Evolutionary conservation across 495 filamentous ascomycete species (phyloP), one percentile per base, ranked within the genome.

Genomic region (Podospora comata): DNA sequence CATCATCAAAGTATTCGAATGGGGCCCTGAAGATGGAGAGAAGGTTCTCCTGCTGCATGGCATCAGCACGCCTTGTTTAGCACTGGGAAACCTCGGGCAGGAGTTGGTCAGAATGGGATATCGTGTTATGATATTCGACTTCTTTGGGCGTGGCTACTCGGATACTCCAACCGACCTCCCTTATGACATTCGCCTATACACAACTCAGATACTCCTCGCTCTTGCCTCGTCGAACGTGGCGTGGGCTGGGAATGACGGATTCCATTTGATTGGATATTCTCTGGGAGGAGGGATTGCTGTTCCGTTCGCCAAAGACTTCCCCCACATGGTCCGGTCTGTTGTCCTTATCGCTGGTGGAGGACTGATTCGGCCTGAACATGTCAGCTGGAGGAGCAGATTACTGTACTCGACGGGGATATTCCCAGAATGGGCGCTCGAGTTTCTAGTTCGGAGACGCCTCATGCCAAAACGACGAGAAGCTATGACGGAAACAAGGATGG

Each of bases 101-200:
- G 85, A 80, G 65, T 80, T 96, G 20, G 91, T 85, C 19, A 81
- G 86, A 57, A 79, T 80, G 6, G 91, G 91, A 2, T 94, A 86
- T 74, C 83, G 92, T 57, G 92, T 95, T 19, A 88, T 95, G 84
- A 76, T 93, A 3, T 92, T 94, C 70, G 88, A 91, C 70, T 85
- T 93, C 19, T 96, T 92, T 69, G 92, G 92, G 4, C 85, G 93
- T 72, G 93, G 93, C 48, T 96, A 88, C 68, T 91, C 88, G 5
- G 90, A 92, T 69, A 82, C 85, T 0, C 93, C 93, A 3, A 75
- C 83, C 1, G 83, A 88, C 69, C 69, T 88, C 2, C 84, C 86
- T 2, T 91, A 92, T 72, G 89, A 93, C 76, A 79, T 84, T 2
- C 84, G 86, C 2, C 84, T 97, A 2, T 96, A 91, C 75, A 83